phyloP scores from a whole-genome alignment of 192 early-diverging fungal genomes.

The Mortierella alpina region DNA sequence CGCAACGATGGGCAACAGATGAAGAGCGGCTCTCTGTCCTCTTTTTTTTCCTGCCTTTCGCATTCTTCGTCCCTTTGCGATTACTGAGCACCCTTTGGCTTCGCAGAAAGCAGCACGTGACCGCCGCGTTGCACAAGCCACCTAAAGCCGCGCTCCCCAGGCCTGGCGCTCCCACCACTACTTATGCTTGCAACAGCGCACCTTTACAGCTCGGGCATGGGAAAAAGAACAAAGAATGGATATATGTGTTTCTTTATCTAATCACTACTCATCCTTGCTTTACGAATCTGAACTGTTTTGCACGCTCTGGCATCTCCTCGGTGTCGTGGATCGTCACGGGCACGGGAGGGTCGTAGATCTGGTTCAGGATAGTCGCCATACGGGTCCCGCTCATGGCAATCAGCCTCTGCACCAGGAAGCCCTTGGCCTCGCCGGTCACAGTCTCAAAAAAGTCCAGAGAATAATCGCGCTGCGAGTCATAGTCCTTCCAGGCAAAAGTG shows the following conservation, averaged over 20 bases:
- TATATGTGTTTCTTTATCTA: too few relatives aligned
- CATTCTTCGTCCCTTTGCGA: not conserved
- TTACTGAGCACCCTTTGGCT: too few relatives aligned
- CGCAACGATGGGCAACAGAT: not conserved
- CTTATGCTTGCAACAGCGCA: too few relatives aligned
- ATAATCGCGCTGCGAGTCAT: constrained; percentile 33
- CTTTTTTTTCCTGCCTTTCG: not conserved
- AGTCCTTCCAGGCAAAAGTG: constrained; percentile 49
- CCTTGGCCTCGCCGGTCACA: constrained; percentile 22
- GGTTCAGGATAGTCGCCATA: constrained; percentile 58
- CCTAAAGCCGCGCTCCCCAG: too few relatives aligned
- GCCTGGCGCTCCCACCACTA: too few relatives aligned
- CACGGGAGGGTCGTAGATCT: constrained; percentile 40
- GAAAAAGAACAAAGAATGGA: too few relatives aligned
- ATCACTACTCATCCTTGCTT: constrained; percentile 5
- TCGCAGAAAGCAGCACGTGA: too few relatives aligned
- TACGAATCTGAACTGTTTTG: not conserved
- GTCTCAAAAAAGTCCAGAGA: constrained; percentile 51
- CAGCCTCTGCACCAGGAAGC: constrained; percentile 48
- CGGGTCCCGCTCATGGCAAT: constrained; percentile 57
- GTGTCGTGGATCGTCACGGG: not conserved
- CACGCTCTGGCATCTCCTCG: not conserved
- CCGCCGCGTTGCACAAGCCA: too few relatives aligned
- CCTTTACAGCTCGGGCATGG: too few relatives aligned
- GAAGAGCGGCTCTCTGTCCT: not conserved